Percentiles rank a stretch among this genome's conserved stretches.
Conservation (phyloP, 2,329 filamentous ascomycete species). For the Aspergillus thermomutatus region DNA sequence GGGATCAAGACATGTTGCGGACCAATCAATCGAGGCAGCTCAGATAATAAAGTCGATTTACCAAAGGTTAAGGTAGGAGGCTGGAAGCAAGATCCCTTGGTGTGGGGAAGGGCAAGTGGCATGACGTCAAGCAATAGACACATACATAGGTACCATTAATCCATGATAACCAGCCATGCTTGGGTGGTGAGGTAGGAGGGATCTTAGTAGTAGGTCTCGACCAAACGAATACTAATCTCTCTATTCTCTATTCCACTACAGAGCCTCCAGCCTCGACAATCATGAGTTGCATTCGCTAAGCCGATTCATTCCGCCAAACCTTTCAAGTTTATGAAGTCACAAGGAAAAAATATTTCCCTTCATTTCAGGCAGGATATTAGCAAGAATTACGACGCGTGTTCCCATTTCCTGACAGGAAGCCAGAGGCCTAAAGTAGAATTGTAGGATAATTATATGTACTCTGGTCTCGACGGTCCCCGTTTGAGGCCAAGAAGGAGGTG, state of each 20-base stretch:
- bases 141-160: background rate
- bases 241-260: background rate
- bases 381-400: background rate
- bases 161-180: background rate
- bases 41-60: background rate
- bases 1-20: background rate
- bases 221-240: background rate
- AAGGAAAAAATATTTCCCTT: background rate
- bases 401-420: background rate
- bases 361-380: background rate
- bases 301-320: background rate
- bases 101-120: background rate
- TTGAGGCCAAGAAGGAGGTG: background rate
- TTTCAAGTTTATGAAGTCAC: background rate
- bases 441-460: background rate
- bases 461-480: background rate
- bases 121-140: background rate
- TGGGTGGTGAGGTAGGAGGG: background rate
- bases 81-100: background rate
- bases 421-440: background rate
- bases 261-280: background rate
- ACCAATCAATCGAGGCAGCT: background rate
- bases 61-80: background rate
- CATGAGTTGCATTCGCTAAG: background rate
- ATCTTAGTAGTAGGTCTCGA: background rate